These are phyloP conservation scores for Pichia deserticola DNA, from an alignment of 805 yeast species.

Conservation along the genomic window DNA sequence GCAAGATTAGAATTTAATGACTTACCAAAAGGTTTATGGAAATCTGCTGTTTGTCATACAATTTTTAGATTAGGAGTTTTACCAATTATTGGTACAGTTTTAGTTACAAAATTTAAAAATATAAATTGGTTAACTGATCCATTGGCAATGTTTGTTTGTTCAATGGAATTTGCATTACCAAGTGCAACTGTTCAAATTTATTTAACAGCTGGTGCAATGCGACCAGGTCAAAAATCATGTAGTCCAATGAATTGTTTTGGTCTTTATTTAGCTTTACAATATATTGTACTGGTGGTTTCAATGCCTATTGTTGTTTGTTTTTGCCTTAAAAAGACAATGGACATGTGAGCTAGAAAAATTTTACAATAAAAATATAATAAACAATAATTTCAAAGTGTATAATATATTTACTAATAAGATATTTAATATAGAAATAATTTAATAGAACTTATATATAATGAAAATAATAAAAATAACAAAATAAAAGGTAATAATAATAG, in stretches of 20 bases:
- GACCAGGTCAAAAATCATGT: conserved; percentile 37
- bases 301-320: conserved; percentile 47
- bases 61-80: conserved; percentile 35
- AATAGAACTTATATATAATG: no score
- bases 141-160: conserved; percentile 36
- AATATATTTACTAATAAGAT: no score
- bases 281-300: conserved; percentile 36
- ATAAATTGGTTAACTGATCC: conserved; percentile 42
- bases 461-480: no score
- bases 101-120: conserved; percentile 37
- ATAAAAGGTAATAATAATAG: no score
- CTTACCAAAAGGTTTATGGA: conserved; percentile 50
- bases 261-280: conserved; percentile 42
- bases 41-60: conserved; percentile 40
- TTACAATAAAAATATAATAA: no score
- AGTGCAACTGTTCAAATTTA: conserved; percentile 55
- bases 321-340: conserved; percentile 25
- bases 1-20: conserved; percentile 40
- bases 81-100: conserved; percentile 48
- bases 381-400: no score
- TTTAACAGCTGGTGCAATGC: conserved; percentile 49
- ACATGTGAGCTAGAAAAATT: no score
- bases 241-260: conserved; percentile 52
- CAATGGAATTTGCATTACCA: conserved; percentile 45
- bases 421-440: no score